These are phyloP conservation scores for Triglochin maritima DNA, from an alignment of 106 monocot species.

Conservation along the genomic window DNA sequence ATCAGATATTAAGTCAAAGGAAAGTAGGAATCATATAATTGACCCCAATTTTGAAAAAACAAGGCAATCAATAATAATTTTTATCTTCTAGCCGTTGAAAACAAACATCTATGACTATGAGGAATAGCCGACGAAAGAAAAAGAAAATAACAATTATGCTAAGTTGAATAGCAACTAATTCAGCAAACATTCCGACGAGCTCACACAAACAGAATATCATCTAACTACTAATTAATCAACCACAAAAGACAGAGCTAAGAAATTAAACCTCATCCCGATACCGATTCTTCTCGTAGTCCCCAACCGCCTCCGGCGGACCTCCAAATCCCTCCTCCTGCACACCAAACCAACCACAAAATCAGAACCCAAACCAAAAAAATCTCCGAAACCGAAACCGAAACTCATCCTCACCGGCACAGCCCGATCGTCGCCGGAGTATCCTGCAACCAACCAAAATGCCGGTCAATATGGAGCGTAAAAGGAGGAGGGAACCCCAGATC, in stretches of 20 bases:
- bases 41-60: too few relatives aligned
- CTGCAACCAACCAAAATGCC: conserved; percentile 2
- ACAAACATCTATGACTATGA: too few relatives aligned
- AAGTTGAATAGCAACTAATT: too few relatives aligned
- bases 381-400: not conserved
- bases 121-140: too few relatives aligned
- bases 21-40: too few relatives aligned
- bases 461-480: not conserved
- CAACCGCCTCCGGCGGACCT: not conserved
- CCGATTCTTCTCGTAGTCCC: not conserved
- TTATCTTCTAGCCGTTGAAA: too few relatives aligned
- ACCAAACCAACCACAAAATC: not conserved
- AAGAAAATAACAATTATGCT: too few relatives aligned
- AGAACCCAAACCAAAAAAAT: not conserved
- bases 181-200: too few relatives aligned
- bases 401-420: not conserved
- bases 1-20: too few relatives aligned
- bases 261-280: not conserved
- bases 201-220: too few relatives aligned
- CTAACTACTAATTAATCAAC: too few relatives aligned
- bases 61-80: too few relatives aligned
- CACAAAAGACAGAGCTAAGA: not conserved
- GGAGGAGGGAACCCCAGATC: not conserved
- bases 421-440: conserved; percentile 1
- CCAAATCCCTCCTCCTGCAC: not conserved